Evolutionary conservation across 768 basidiomycete species (phyloP).

Genomic region (Agrocybe praecox): DNA sequence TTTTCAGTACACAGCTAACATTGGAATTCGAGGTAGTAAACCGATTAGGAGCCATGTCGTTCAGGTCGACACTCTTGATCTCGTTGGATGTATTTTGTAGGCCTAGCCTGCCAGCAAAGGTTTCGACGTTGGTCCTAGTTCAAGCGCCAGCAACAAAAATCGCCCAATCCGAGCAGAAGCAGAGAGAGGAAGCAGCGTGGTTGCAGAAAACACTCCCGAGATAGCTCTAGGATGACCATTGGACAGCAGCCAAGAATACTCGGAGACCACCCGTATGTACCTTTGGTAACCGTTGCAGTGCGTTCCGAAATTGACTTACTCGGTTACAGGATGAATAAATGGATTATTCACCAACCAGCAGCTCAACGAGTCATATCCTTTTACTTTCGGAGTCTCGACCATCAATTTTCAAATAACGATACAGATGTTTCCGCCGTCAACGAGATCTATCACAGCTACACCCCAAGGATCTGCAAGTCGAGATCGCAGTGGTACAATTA

Average conservation of each 20-base stretch:
- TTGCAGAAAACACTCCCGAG: too few species aligned
- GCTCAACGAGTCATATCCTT: conserved; percentile 8
- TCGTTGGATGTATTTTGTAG: conserved; percentile 92
- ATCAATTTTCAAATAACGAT: conserved; percentile 49
- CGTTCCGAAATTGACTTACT: too few species aligned
- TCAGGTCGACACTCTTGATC: conserved; percentile 90
- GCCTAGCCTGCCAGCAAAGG: conserved; percentile 90
- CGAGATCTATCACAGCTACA: conserved; percentile 59
- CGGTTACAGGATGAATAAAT: conserved; percentile 28
- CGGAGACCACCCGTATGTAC: too few species aligned
- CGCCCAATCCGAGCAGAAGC: too few species aligned
- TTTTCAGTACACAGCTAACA: conserved; percentile 97
- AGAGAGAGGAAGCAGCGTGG: too few species aligned
- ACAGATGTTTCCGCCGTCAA: conserved; percentile 65
- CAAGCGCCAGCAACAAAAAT: too few species aligned
- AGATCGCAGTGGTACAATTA: conserved; percentile 76
- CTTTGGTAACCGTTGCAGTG: too few species aligned
- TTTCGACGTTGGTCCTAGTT: too few species aligned
- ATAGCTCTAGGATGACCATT: too few species aligned
- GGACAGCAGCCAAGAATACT: too few species aligned
- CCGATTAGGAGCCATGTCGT: conserved; percentile 92
- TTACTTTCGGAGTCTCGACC: conserved; percentile 19
- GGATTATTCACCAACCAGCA: conserved; percentile 25
- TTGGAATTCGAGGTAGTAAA: conserved; percentile 92
- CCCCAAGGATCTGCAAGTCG: conserved; percentile 58